These are phyloP conservation scores for Akebia trifoliata DNA, from an alignment of 164 flowering plant genomes.

Conservation along the genomic window DNA sequence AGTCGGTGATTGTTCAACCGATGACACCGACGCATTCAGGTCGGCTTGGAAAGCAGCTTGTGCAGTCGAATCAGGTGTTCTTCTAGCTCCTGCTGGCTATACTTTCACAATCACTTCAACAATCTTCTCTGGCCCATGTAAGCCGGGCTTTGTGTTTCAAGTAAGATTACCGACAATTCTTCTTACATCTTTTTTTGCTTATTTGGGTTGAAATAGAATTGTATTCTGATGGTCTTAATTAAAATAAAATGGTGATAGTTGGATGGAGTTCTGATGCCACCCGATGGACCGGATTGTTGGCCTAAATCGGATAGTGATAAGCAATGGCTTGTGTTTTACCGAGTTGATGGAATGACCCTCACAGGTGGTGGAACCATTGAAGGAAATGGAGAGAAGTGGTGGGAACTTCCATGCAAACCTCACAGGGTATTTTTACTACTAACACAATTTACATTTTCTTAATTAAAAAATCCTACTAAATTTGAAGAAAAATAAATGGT, in stretches of 20 bases:
- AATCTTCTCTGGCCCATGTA: constrained; percentile 88
- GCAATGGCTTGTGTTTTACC: constrained; percentile 91
- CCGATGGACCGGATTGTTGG: constrained; percentile 89
- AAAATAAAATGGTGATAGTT: constrained; percentile 41
- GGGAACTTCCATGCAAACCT: constrained; percentile 98
- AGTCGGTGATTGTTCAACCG: constrained; percentile 71
- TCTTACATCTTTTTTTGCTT: neutral
- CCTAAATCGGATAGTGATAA: constrained; percentile 62
- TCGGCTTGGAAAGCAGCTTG: constrained; percentile 93
- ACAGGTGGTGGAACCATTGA: constrained; percentile 78
- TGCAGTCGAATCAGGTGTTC: constrained; percentile 49
- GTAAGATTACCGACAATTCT: constrained; percentile 26
- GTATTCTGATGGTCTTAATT: neutral
- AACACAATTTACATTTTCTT: neutral
- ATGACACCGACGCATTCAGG: constrained; percentile 76
- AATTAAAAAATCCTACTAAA: too few relatives aligned
- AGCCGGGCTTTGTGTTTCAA: constrained; percentile 74
- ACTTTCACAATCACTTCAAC: constrained; percentile 69
- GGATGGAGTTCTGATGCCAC: constrained; percentile 85
- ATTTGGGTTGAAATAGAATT: neutral
- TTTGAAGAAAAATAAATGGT: neutral
- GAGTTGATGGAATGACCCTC: constrained; percentile 58
- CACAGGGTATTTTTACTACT: constrained; percentile 73
- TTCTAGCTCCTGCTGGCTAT: constrained; percentile 53
- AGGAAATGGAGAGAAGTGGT: constrained; percentile 91